Percentiles rank a stretch among this genome's conserved stretches.
Conservation (phyloP, 2,329 filamentous ascomycete species). For the Phialophora expanda region DNA sequence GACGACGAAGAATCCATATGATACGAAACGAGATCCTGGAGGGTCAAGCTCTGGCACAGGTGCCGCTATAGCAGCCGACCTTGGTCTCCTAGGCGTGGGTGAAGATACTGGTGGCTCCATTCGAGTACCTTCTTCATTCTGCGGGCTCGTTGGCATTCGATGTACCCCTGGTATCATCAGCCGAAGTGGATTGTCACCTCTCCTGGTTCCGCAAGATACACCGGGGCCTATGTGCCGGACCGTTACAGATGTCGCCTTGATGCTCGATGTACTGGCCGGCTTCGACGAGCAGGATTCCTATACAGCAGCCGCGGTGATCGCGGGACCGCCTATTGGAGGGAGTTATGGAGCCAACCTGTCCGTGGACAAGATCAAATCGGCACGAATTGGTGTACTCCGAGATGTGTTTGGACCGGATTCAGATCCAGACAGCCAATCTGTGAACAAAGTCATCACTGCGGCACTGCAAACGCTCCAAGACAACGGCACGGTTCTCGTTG, state of each 20-base stretch:
- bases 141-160: constrained; percentile 54
- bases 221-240: constrained; percentile 29
- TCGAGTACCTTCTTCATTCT: constrained; percentile 52
- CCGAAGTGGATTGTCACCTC: constrained; percentile 50
- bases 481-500: constrained; percentile 21
- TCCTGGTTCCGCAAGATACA: constrained; percentile 28
- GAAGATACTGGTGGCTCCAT: constrained; percentile 59
- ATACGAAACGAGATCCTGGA: constrained; percentile 65
- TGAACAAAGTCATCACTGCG: constrained; percentile 20
- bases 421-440: constrained; percentile 13
- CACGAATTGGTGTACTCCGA: constrained; percentile 23
- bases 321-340: constrained; percentile 16
- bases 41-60: constrained; percentile 69
- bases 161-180: constrained; percentile 55
- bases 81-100: constrained; percentile 64
- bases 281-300: constrained; percentile 27
- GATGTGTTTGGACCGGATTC: constrained; percentile 21
- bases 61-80: constrained; percentile 62
- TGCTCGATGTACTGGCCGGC: constrained; percentile 26
- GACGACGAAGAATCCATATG: constrained; percentile 70
- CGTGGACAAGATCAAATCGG: constrained; percentile 18
- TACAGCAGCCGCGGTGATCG: constrained; percentile 22
- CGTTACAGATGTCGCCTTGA: constrained; percentile 27
- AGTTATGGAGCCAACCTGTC: constrained; percentile 22
- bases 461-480: constrained; percentile 21